phyloP scores from a whole-genome alignment of 1,284 basidiomycete species.

The Apiotrichum laibachii region DNA sequence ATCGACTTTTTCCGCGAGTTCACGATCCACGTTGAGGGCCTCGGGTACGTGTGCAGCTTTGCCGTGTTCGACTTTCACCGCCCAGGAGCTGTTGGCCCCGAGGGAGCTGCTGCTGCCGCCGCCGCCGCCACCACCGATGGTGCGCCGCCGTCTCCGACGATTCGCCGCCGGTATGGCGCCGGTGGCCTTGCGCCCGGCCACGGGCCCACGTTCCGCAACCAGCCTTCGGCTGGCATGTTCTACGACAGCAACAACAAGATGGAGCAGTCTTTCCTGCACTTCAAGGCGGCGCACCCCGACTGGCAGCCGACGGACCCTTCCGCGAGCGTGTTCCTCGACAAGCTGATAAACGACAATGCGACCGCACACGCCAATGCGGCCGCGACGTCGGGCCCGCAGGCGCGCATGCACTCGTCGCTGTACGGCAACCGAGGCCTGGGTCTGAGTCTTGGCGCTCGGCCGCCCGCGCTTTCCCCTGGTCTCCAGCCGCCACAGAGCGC shows the following conservation, averaged over 20 bases:
- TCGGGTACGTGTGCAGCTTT: slow-evolving; percentile 96
- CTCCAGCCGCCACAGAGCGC: neutral
- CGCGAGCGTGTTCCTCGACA: slow-evolving; percentile 77
- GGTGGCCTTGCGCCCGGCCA: neutral
- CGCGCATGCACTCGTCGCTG: neutral
- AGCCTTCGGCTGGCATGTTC: slow-evolving; percentile 47
- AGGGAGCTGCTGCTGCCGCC: slow-evolving; percentile 21
- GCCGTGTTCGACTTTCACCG: slow-evolving; percentile 96
- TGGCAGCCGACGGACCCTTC: slow-evolving; percentile 87
- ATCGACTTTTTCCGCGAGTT: slow-evolving; percentile 97
- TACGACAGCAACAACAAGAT: slow-evolving; percentile 94
- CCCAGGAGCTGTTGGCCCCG: slow-evolving; percentile 78
- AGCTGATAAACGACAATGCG: slow-evolving; percentile 62
- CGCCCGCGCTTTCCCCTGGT: neutral
- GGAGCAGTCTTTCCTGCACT: slow-evolving; percentile 96
- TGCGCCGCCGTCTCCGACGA: slow-evolving; percentile 1
- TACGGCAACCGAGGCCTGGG: slow-evolving; percentile 7
- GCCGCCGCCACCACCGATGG: neutral
- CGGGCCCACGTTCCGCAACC: neutral
- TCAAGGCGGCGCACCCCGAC: slow-evolving; percentile 91
- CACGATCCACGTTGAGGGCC: slow-evolving; percentile 90
- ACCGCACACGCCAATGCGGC: neutral
- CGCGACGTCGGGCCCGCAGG: neutral
- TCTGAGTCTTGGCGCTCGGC: neutral
- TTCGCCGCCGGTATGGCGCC: neutral